Conservation (phyloP, 192 early-diverging fungal species). For the Spinellus fusiger region DNA sequence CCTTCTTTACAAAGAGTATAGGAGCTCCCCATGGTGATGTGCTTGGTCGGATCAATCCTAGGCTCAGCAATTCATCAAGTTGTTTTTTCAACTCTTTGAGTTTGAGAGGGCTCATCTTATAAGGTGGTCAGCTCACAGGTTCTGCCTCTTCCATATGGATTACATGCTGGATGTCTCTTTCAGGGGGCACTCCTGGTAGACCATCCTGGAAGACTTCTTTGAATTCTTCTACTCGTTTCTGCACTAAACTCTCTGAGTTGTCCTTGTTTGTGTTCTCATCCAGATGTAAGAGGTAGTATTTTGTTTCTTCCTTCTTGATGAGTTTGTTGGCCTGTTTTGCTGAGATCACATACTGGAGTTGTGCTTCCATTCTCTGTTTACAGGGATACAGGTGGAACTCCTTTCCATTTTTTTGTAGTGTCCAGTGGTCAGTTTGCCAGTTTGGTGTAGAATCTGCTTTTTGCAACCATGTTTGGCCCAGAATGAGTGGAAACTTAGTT, state of each 20-base stretch:
- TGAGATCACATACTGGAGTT: neutral
- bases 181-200: conserved; percentile 1
- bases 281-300: neutral
- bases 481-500: conserved; percentile 1
- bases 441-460: neutral
- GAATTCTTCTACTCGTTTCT: neutral
- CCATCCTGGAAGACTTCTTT: neutral
- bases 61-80: conserved; percentile 8
- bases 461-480: neutral
- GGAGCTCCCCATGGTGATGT: conserved; percentile 34
- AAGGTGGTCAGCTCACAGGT: neutral
- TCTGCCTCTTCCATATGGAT: conserved; percentile 1
- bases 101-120: conserved; percentile 9
- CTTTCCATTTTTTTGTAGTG: neutral
- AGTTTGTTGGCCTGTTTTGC: conserved; percentile 1
- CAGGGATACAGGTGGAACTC: neutral
- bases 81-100: conserved; percentile 26
- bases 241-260: neutral
- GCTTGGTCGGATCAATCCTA: conserved; percentile 29
- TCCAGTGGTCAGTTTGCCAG: neutral
- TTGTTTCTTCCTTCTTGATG: neutral
- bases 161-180: conserved; percentile 1
- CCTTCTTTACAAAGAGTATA: conserved; percentile 45
- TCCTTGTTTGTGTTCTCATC: neutral
- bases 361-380: too few relatives aligned